These are phyloP conservation scores for Pterocarpus macrocarpus DNA, from an alignment of 306 rosid species.

Conservation along the genomic window DNA sequence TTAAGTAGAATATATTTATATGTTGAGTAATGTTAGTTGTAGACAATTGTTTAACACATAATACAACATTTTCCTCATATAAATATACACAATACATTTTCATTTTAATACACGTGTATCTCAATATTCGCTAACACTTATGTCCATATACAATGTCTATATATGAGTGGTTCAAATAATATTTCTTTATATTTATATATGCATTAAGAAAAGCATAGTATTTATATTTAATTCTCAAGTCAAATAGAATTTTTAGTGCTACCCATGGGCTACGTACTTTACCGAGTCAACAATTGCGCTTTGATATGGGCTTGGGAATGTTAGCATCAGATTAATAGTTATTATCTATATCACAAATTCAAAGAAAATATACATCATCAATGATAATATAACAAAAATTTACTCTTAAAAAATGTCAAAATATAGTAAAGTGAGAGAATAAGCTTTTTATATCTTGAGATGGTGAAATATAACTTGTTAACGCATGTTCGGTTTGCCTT, in stretches of 20 bases:
- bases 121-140: too few species aligned
- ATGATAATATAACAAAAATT: slow-evolving; percentile 38
- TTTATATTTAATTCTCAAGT: slow-evolving; percentile 14
- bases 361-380: too few species aligned
- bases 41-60: too few species aligned
- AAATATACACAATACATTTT: too few species aligned
- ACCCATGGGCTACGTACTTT: slow-evolving; percentile 20
- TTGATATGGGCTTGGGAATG: slow-evolving; percentile 43
- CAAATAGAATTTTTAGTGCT: slow-evolving; percentile 43
- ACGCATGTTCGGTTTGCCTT: slow-evolving; percentile 44
- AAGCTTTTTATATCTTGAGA: slow-evolving; percentile 31
- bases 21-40: too few species aligned
- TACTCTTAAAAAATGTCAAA: not conserved
- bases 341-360: too few species aligned
- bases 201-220: slow-evolving; percentile 32
- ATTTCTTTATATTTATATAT: not conserved
- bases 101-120: too few species aligned
- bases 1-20: slow-evolving; percentile 5
- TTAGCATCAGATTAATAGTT: slow-evolving; percentile 37
- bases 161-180: too few species aligned
- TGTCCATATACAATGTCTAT: too few species aligned
- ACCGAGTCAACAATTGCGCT: slow-evolving; percentile 30
- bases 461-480: slow-evolving; percentile 13
- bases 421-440: slow-evolving; percentile 21
- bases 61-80: too few species aligned